Evolutionary conservation across 2,329 filamentous ascomycete genomes (phyloP).

Genomic region (Calcarisporium arbuscula): DNA sequence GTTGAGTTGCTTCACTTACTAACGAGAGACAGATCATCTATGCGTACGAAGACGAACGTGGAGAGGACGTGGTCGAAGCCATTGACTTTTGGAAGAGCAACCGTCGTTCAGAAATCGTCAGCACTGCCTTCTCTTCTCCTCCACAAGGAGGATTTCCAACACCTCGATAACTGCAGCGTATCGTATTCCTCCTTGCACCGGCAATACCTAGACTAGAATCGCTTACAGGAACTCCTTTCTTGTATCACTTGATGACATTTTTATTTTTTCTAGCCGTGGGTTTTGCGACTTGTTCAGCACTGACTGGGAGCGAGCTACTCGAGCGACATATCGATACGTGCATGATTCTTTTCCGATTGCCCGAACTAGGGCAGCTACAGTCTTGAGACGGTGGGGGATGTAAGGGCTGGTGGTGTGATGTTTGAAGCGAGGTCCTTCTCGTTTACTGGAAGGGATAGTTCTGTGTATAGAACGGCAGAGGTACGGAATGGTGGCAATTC

Average conservation of each 20-base stretch:
- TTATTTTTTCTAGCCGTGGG: no score
- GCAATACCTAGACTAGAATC: slow-evolving; percentile 10
- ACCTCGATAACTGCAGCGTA: slow-evolving; percentile 1
- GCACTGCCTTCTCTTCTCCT: slow-evolving; percentile 9
- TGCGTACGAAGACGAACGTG: slow-evolving; percentile 91
- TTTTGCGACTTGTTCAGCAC: no score
- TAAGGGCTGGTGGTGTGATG: no score
- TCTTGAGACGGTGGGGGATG: no score
- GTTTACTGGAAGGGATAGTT: no score
- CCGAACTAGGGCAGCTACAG: no score
- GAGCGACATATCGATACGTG: no score
- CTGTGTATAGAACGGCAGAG: no score
- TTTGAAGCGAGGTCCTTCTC: no score
- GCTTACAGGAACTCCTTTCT: slow-evolving; percentile 20
- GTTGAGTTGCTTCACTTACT: slow-evolving; percentile 3
- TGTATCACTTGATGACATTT: slow-evolving; percentile 24
- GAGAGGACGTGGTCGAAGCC: slow-evolving; percentile 88
- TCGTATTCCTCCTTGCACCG: neutral
- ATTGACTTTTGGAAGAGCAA: slow-evolving; percentile 91
- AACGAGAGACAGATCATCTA: slow-evolving; percentile 72
- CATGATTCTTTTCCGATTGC: no score
- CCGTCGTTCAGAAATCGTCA: slow-evolving; percentile 39
- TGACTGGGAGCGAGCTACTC: no score
- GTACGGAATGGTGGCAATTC: no score
- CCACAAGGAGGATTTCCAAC: slow-evolving; percentile 3